Percentiles rank a stretch among this genome's conserved stretches.
These are phyloP conservation scores for Lycium barbarum DNA, from an alignment of 257 asterid genomes.

Conservation along the genomic window DNA sequence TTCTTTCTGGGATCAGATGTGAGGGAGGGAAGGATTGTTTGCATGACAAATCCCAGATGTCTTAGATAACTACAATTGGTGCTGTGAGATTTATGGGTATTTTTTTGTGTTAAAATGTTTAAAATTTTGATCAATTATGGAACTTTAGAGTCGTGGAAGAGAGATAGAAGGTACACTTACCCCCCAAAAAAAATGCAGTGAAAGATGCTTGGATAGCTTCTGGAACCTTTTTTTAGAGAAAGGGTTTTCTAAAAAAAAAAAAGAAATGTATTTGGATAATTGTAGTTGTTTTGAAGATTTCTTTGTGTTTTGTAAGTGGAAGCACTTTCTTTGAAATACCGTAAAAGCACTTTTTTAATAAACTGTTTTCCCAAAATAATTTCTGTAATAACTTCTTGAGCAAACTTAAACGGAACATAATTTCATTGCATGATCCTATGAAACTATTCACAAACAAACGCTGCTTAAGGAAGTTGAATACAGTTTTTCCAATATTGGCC, in stretches of 20 bases:
- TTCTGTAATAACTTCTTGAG: not conserved
- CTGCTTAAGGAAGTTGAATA: not conserved
- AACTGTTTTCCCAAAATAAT: not conserved
- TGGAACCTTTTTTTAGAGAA: not conserved
- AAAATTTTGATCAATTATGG: not conserved
- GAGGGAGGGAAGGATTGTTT: slow-evolving; percentile 13
- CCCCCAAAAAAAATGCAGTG: not conserved
- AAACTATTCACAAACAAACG: not conserved
- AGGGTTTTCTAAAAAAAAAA: not conserved
- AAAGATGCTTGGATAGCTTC: not conserved
- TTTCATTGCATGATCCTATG: not conserved
- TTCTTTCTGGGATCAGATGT: not conserved
- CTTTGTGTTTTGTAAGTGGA: not conserved
- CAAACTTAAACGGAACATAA: not conserved
- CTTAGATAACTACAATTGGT: not conserved
- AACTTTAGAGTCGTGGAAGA: slow-evolving; percentile 19
- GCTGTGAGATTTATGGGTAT: not conserved
- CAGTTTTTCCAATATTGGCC: not conserved
- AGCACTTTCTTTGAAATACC: slow-evolving; percentile 11
- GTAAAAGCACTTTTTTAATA: not conserved
- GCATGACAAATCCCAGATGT: not conserved
- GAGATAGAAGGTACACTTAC: not conserved
- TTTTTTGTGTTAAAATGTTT: not conserved
- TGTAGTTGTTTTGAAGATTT: not conserved
- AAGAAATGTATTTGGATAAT: not conserved